Evolutionary conservation across 441 rosid genomes (phyloP), one percentile per base, ranked within the genome.

Genomic region (Syzygium syzygioides): DNA sequence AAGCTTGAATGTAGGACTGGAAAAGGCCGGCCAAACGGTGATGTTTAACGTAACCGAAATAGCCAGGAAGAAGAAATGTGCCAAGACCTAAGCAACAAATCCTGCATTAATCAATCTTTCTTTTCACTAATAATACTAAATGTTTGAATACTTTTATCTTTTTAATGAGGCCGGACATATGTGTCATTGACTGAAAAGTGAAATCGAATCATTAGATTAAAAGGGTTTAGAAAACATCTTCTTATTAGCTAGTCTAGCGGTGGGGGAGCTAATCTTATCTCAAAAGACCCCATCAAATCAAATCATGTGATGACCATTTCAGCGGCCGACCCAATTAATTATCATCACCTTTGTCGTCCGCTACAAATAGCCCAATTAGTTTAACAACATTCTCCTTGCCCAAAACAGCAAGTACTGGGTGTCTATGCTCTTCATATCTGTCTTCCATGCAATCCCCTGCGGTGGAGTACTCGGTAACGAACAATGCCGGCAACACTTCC

Each of bases 401-500:
- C 76, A 30, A 64, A 64, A 64, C 37, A 34, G 4, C 76, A 64
- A 15, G 12, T 30, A 64, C 11, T 41, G 1, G 41, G 10, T 17
- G 76, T 64, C 76, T 18, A 17, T 64, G 3, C 25, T 55, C 25
- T 32, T 17, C 41, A 41, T 66, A 3, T 66, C 79, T 34, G 13
- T 32, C 45, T 18, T 32, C 59, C 71, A 48, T 53, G 57, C 66
- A 68, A 26, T 57, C 41, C 55, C 32, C 87, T 5, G 93, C 92
- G n/a, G 93, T 92, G 56, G 91, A 90, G 26, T 93, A 86, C 80
- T 32, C 86, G 0, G 92, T 93, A 32, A 57, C 66, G 14, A 91
- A 92, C 91, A 91, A 87, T 45, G 91, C 93, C 20, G 90, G 89
- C 0, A 84, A 85, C 54, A 89, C 93, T 2, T 45, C 90, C 10